Evolutionary conservation across 1,139 yeast genomes (phyloP), one percentile per base, ranked within the genome.

Genomic region (Hansenula sp.): DNA sequence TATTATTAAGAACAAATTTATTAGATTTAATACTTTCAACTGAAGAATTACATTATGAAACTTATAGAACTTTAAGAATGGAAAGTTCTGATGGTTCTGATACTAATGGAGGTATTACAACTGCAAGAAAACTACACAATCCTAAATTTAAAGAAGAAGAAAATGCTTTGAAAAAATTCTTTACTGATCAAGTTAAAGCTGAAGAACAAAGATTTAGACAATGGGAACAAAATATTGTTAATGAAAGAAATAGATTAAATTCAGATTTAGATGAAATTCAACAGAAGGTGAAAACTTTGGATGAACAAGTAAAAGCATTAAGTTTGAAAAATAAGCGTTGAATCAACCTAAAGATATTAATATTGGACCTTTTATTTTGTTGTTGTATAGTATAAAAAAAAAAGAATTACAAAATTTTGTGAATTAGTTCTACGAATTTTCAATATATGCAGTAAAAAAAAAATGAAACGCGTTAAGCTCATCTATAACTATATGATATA

Each of bases 141-240:
- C 97, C 97, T 43, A 84, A 86, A 66, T 92, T 86, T 68, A 84
- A 88, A 65, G 97, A 92, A 65, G 97, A 92, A 62, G 98, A 94
- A 65, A 95, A 87, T 62, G 85, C 92, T 27, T 74, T 94, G 61
- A 89, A 94, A 75, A 84, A 86, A 66, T 85, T 86, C 63, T 92
- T 92, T 66, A 92, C 97, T n/a, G 97, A 90, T 62, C 97, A 92
- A 68, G 96, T 94, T 48, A 89, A 90, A 69, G 87, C 88, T 37
- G 98, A 92, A 68, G 98, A 94, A 60, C 95, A 87, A 59, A 77
- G 98, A 61, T 94, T 92, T 69, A 83, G 95, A 71, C 96, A 90
- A 70, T 92, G 98, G 97, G 97, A 90, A 67, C 87, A 89, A 53
- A 90, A 90, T 61, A 87, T 92, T 54, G 94, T 89, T 50, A 87